Evolutionary conservation across 257 asterid genomes (phyloP).

Genomic region (Solanum bulbocastanum): DNA sequence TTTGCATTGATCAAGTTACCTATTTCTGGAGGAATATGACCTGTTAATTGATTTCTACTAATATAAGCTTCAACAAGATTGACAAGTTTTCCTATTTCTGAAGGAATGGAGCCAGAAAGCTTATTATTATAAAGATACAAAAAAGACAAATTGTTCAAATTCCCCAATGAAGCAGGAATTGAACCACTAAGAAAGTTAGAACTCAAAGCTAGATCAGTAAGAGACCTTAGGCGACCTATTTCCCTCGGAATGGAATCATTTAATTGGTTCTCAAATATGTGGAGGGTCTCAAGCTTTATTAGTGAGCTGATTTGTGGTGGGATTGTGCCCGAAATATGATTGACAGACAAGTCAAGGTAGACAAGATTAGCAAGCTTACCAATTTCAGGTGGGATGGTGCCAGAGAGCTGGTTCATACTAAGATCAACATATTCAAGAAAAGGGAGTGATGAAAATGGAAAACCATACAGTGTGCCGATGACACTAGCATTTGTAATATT

Average conservation of each 20-base stretch:
- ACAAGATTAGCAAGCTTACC: background rate
- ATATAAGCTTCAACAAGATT: background rate
- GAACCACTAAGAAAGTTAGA: background rate
- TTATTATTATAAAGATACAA: background rate
- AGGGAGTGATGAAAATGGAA: conserved; percentile 14
- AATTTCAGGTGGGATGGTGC: conserved; percentile 1
- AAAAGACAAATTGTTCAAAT: background rate
- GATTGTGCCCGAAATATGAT: conserved; percentile 7
- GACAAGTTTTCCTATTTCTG: background rate
- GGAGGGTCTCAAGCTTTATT: background rate
- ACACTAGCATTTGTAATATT: conserved; percentile 3
- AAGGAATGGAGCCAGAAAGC: background rate
- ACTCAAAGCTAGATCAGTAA: background rate
- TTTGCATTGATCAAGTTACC: background rate
- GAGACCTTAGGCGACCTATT: background rate
- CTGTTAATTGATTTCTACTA: background rate
- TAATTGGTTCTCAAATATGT: background rate
- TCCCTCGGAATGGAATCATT: background rate
- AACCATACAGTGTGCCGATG: conserved; percentile 1
- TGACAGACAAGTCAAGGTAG: background rate
- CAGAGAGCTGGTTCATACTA: conserved; percentile 1
- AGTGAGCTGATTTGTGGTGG: background rate
- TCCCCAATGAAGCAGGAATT: background rate
- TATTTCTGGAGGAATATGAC: background rate
- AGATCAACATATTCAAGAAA: conserved; percentile 13